A percentile compares a stretch with the other conserved stretches of the same genome.
Evolutionary conservation across 2,329 filamentous ascomycete species (phyloP).

Genomic region (Myriangium duriaei): DNA sequence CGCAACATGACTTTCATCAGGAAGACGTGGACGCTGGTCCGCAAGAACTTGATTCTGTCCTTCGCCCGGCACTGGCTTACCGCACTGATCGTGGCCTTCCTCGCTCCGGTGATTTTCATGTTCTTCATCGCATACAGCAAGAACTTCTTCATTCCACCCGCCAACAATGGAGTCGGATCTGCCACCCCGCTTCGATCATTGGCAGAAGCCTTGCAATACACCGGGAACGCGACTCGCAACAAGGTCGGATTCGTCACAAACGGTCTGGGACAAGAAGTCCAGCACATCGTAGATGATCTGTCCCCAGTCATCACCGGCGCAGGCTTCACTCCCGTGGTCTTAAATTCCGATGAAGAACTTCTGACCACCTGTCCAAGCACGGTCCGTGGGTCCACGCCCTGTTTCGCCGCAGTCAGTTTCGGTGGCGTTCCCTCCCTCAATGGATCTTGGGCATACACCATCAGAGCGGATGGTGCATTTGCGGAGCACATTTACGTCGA

Average conservation of each 20-base stretch:
- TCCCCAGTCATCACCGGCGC: conserved; percentile 43
- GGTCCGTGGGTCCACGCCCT: conserved; percentile 51
- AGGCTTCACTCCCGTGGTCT: conserved; percentile 43
- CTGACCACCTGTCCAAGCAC: conserved; percentile 47
- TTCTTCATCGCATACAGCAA: conserved; percentile 43
- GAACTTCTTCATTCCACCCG: conserved; percentile 71
- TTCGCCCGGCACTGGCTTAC: conserved; percentile 42
- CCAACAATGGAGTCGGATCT: conserved; percentile 58
- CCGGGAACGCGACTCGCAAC: conserved; percentile 46
- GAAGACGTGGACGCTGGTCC: conserved; percentile 44
- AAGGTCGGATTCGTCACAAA: conserved; percentile 71
- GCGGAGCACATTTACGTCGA: conserved; percentile 52
- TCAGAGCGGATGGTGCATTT: conserved; percentile 62
- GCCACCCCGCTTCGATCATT: conserved; percentile 51
- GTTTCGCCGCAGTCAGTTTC: conserved; percentile 65
- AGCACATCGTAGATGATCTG: conserved; percentile 54
- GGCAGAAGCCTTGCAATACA: conserved; percentile 44
- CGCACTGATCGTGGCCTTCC: conserved; percentile 42
- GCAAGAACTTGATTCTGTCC: conserved; percentile 45
- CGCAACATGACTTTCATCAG: conserved; percentile 28
- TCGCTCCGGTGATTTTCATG: conserved; percentile 44
- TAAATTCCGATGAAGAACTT: conserved; percentile 46
- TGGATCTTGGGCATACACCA: conserved; percentile 72
- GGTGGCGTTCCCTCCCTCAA: conserved; percentile 64
- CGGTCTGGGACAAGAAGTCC: conserved; percentile 58